A percentile compares a stretch with the other conserved stretches of the same genome.
These are phyloP conservation scores for Phytophthora hybrid DNA, from an alignment of 352 stramenopile genomes.

Conservation along the genomic window DNA sequence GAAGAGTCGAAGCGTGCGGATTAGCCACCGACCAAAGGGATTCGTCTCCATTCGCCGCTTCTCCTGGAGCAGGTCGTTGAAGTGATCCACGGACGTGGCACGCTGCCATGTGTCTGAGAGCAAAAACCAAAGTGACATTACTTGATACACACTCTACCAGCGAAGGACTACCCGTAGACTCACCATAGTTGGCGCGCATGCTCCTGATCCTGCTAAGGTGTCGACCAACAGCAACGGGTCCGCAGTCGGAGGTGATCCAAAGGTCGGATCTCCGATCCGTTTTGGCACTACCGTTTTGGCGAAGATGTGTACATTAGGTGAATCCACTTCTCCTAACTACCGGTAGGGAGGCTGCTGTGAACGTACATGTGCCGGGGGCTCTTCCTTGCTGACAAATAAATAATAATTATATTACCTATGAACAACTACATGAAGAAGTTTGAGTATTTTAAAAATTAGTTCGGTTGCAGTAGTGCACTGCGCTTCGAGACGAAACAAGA, in stretches of 20 bases:
- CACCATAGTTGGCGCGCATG: constrained; percentile 32
- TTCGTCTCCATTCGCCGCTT: constrained; percentile 62
- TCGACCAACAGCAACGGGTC: neutral
- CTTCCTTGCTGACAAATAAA: too few species aligned
- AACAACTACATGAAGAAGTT: too few species aligned
- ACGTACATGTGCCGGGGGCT: too few species aligned
- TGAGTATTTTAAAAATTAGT: too few species aligned
- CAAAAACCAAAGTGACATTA: neutral
- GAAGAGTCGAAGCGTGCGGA: constrained; percentile 68
- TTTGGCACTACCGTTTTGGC: neutral
- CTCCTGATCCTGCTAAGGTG: neutral
- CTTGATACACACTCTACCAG: neutral
- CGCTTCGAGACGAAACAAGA: too few species aligned
- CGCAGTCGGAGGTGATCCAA: neutral
- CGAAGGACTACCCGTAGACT: neutral
- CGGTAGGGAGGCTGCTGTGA: too few species aligned
- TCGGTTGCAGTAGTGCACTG: too few species aligned
- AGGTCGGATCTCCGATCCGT: too few species aligned
- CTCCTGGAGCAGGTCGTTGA: constrained; percentile 71
- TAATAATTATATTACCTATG: too few species aligned
- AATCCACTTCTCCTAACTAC: too few species aligned
- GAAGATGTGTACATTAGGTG: neutral
- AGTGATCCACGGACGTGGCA: constrained; percentile 72
- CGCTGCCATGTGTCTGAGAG: constrained; percentile 79
- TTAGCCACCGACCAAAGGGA: constrained; percentile 65